A percentile compares a stretch with the other conserved stretches of the same genome.
Conservation (phyloP, 164 flowering plant genomes). For the Warburgia ugandensis region DNA sequence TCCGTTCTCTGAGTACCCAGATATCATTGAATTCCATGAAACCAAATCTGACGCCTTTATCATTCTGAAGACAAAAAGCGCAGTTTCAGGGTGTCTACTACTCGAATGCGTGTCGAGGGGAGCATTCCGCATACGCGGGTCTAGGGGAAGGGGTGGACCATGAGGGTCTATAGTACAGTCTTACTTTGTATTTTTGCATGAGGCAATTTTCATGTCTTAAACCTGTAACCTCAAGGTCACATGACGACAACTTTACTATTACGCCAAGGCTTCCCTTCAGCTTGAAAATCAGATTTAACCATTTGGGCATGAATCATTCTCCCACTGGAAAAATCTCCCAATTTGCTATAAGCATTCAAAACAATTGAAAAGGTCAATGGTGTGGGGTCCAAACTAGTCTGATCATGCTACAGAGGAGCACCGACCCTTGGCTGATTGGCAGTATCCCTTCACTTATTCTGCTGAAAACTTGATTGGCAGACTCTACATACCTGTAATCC, state of each 20-base stretch:
- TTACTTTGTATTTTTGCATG: no score
- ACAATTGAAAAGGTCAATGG: constrained; percentile 64
- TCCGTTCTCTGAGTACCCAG: constrained; percentile 49
- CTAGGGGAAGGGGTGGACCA: no score
- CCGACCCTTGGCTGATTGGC: constrained; percentile 36
- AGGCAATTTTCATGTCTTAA: no score
- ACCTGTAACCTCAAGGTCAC: no score
- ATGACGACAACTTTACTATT: no score
- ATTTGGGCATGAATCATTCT: constrained; percentile 50
- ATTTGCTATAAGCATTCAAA: constrained; percentile 48
- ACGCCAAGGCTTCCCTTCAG: no score
- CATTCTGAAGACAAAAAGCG: constrained; percentile 38
- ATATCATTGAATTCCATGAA: constrained; percentile 77
- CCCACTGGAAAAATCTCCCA: constrained; percentile 36
- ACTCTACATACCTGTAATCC: constrained; percentile 41
- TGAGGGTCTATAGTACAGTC: no score
- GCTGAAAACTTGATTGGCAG: constrained; percentile 37
- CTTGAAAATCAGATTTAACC: constrained; percentile 23
- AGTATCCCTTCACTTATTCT: constrained; percentile 35
- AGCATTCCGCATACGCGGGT: constrained; percentile 61
- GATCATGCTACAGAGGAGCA: constrained; percentile 39
- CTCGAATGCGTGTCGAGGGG: constrained; percentile 70
- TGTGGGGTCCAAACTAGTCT: constrained; percentile 36
- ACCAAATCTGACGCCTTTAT: constrained; percentile 52
- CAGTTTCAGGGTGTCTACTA: constrained; percentile 38